phyloP scores from a whole-genome alignment of 371 early-diverging fungal species.

The Rhizopus microsporus region DNA sequence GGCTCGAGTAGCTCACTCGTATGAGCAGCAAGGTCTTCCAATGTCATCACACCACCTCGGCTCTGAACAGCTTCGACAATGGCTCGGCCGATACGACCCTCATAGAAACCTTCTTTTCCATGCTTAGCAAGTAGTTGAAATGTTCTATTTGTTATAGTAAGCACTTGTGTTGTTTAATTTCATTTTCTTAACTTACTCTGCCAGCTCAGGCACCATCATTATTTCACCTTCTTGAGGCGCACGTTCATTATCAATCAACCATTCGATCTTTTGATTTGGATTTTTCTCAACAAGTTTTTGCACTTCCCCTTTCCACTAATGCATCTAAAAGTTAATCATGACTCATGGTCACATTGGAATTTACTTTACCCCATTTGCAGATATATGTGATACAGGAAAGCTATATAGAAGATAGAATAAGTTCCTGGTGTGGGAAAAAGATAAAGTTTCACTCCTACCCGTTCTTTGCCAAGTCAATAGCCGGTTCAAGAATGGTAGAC shows the following conservation, averaged over 20 bases:
- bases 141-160: conserved; percentile 39
- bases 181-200: conserved; percentile 39
- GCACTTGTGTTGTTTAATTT: neutral
- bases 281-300: conserved; percentile 43
- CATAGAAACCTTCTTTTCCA: conserved; percentile 79
- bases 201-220: conserved; percentile 61
- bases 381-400: conserved; percentile 44
- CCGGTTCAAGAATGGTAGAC: conserved; percentile 65
- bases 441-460: conserved; percentile 44
- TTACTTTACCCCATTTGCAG: conserved; percentile 26
- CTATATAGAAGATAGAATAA: conserved; percentile 16
- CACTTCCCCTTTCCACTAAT: conserved; percentile 63
- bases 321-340: neutral
- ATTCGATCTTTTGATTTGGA: conserved; percentile 46
- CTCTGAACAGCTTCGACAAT: conserved; percentile 66
- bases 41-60: conserved; percentile 74
- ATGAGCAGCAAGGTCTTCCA: conserved; percentile 75
- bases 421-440: neutral
- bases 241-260: conserved; percentile 57
- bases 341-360: neutral
- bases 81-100: conserved; percentile 73
- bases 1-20: conserved; percentile 60
- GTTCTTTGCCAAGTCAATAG: conserved; percentile 70
- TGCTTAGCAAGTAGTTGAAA: conserved; percentile 60
- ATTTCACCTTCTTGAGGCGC: conserved; percentile 72